These are phyloP conservation scores for Schwanniomyces yamadae DNA, from an alignment of 805 yeast species.

Conservation along the genomic window DNA sequence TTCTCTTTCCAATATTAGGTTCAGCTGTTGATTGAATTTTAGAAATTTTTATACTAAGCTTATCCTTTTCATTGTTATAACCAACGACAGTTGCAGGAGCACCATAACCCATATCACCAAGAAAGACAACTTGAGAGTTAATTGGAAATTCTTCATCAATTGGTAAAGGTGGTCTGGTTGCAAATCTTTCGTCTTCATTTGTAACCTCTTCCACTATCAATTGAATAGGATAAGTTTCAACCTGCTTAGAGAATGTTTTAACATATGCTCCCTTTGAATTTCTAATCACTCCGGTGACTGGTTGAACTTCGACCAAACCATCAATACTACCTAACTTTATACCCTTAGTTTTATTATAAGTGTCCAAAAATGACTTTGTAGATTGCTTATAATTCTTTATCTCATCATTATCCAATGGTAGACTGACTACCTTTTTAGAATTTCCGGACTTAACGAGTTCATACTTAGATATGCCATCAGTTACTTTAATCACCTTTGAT, in stretches of 20 bases:
- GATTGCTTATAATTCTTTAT: constrained; percentile 47
- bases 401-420: constrained; percentile 43
- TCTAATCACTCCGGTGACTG: constrained; percentile 76
- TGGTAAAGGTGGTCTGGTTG: constrained; percentile 72
- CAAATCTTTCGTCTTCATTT: constrained; percentile 71
- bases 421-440: constrained; percentile 24
- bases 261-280: constrained; percentile 68
- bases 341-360: constrained; percentile 58
- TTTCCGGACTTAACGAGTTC: constrained; percentile 34
- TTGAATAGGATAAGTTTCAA: constrained; percentile 72
- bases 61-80: constrained; percentile 40
- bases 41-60: constrained; percentile 50
- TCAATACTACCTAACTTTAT: constrained; percentile 52
- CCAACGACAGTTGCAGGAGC: constrained; percentile 69
- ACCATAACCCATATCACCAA: constrained; percentile 89
- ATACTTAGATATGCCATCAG: constrained; percentile 54
- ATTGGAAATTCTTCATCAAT: constrained; percentile 80
- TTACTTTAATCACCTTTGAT: constrained; percentile 63
- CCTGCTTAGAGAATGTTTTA: constrained; percentile 60
- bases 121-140: constrained; percentile 67
- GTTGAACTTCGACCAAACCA: constrained; percentile 66
- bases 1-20: constrained; percentile 61
- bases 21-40: constrained; percentile 46
- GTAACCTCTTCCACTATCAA: constrained; percentile 71
- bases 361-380: constrained; percentile 35